Base-by-base conservation (phyloP, 2,329 filamentous ascomycete genomes). In the Beauveria australis region DNA sequence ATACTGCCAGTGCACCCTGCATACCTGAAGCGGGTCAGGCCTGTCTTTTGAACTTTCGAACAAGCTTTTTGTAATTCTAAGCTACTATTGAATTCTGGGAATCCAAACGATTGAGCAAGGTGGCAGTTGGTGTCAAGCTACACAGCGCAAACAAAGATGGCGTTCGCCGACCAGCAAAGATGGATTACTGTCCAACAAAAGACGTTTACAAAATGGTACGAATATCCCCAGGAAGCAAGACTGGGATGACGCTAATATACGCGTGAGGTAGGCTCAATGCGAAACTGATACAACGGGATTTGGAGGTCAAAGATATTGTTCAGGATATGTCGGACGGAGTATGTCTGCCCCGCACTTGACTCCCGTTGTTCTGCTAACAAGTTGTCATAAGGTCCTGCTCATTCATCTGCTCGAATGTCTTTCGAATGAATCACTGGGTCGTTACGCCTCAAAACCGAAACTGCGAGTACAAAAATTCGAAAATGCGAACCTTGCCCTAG, bases 351-450 rank as follows among this genome's bases (percentile, higher is more conserved):
- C 26, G 26, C 28, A 22, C 59, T 22, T 16, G 8, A 18, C n/a
- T 18, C 4, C 8, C 54, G 18, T 14, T 62, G 44, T 65, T 28
- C 5, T 61, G 60, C 67, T 69, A 46, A 68, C 61, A 48, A 58
- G 55, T 61, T 47, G 12, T 51, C 19, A 56, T 58, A 69, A 95
- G 91, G 89, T 97, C 66, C 86, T 95, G 68, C 88, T 99, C 66
- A 96, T 99, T 71, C 94, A 99, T 76, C 86, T 99, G 54, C 89
- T 99, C 70, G 94, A 99, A 79, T 94, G 94, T 73, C 88, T 99
- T 58, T 95, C 92, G 64, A 88, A 88, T 72, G 94, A 97, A 75
- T 96, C 92, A 8, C 88, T 99, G 63, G 94, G 94, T 66, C 90
- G 93, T 73, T 99, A 99, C 83, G 94, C 94, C 64, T 90, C 93